These are phyloP conservation scores for Lipomyces spencermartinsiae DNA, from an alignment of 805 yeast genomes.

Conservation along the genomic window DNA sequence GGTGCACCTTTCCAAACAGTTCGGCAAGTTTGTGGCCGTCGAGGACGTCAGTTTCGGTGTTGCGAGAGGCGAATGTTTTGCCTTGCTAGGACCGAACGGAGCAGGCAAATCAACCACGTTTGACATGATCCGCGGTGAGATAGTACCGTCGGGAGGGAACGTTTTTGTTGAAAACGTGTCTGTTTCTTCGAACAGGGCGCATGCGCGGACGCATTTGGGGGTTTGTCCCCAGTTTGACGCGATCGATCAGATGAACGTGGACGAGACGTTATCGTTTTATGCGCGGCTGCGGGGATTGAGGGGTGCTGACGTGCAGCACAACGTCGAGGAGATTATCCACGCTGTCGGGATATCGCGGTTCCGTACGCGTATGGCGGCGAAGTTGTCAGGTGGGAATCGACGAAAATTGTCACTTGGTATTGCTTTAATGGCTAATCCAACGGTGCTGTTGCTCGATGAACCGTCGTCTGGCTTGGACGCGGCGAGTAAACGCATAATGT, in stretches of 20 bases:
- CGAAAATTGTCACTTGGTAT: slow-evolving; percentile 47
- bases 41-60: slow-evolving; percentile 48
- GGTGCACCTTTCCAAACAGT: slow-evolving; percentile 43
- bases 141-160: slow-evolving; percentile 42
- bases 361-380: slow-evolving; percentile 43
- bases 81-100: slow-evolving; percentile 49
- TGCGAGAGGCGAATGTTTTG: slow-evolving; percentile 46
- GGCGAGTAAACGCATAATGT: slow-evolving; percentile 49
- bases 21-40: slow-evolving; percentile 39
- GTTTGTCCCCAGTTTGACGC: slow-evolving; percentile 51
- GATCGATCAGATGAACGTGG: slow-evolving; percentile 46
- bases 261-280: slow-evolving; percentile 44
- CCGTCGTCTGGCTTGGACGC: slow-evolving; percentile 52
- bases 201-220: slow-evolving; percentile 45
- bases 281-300: slow-evolving; percentile 45
- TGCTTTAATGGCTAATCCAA: slow-evolving; percentile 47
- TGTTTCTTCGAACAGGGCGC: slow-evolving; percentile 40
- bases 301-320: slow-evolving; percentile 35
- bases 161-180: slow-evolving; percentile 43
- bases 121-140: slow-evolving; percentile 48
- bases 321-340: slow-evolving; percentile 43
- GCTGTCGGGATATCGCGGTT: slow-evolving; percentile 47
- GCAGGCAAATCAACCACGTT: slow-evolving; percentile 50
- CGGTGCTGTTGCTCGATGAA: slow-evolving; percentile 47
- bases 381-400: slow-evolving; percentile 48